These are phyloP conservation scores for Trichoderma lentiforme DNA, from an alignment of 2,329 filamentous ascomycete genomes.

Conservation along the genomic window DNA sequence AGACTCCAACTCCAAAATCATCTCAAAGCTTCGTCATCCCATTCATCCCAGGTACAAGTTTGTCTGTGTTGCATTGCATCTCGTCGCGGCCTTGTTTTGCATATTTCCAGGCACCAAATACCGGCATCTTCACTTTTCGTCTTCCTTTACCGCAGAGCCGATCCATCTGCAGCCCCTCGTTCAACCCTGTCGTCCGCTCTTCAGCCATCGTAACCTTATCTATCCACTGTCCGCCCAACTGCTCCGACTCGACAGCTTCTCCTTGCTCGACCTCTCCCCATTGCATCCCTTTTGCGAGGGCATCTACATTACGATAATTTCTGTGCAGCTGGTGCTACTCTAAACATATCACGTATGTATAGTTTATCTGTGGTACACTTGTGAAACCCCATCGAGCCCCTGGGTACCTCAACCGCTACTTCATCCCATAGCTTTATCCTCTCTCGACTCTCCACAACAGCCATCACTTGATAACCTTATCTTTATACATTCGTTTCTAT, in stretches of 20 bases:
- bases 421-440: no score
- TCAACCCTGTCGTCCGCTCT: not conserved
- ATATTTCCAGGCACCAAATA: not conserved
- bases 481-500: not conserved
- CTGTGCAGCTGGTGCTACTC: not conserved
- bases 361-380: not conserved
- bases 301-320: not conserved
- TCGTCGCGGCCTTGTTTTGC: not conserved
- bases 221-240: not conserved
- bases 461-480: not conserved
- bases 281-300: not conserved
- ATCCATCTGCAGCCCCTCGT: not conserved
- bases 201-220: not conserved
- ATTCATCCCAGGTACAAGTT: not conserved
- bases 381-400: not conserved
- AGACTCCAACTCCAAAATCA: not conserved
- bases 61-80: constrained; percentile 2
- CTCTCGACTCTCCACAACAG: not conserved
- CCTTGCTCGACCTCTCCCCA: not conserved
- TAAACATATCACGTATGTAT: not conserved
- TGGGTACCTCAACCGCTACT: not conserved
- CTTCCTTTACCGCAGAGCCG: not conserved
- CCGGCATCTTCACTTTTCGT: not conserved
- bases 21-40: constrained; percentile 5
- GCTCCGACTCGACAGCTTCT: not conserved